Conservation (phyloP, 1,284 basidiomycete genomes). For the Sporisorium graminicola region DNA sequence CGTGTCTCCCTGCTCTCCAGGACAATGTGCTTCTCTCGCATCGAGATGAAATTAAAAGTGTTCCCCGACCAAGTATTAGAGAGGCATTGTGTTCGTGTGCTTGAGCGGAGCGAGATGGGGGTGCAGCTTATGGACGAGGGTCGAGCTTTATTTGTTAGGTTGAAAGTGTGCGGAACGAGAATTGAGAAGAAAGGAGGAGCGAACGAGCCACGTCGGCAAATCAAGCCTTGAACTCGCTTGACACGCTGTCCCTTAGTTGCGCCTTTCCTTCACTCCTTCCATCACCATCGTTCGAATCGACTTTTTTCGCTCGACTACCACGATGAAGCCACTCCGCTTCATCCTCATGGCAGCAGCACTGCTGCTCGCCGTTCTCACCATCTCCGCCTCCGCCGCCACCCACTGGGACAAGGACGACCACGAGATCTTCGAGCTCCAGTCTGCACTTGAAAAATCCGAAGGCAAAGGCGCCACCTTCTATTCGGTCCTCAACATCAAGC, state of each 20-base stretch:
- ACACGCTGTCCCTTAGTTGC: background rate
- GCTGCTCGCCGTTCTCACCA: conserved; percentile 22
- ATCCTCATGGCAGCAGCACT: conserved; percentile 19
- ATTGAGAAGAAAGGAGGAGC: conserved; percentile 5
- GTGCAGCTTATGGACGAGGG: background rate
- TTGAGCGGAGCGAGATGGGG: background rate
- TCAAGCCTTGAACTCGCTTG: background rate
- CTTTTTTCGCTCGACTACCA: background rate
- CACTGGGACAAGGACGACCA: conserved; percentile 63
- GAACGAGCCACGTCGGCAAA: conserved; percentile 42
- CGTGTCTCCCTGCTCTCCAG: background rate
- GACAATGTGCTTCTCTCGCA: background rate
- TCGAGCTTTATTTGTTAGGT: background rate
- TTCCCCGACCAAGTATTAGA: background rate
- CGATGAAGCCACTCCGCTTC: conserved; percentile 34
- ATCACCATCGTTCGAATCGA: background rate
- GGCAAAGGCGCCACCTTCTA: conserved; percentile 64
- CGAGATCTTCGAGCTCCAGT: conserved; percentile 68
- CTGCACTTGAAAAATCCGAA: conserved; percentile 56
- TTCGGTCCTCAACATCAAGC: conserved; percentile 56
- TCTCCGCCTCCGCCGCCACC: conserved; percentile 22
- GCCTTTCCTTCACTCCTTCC: background rate
- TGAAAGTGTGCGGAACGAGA: background rate
- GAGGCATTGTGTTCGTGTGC: background rate
- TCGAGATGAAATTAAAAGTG: background rate